phyloP scores from a whole-genome alignment of 2,329 filamentous ascomycete genomes.

The Sporothrix euskadiensis region DNA sequence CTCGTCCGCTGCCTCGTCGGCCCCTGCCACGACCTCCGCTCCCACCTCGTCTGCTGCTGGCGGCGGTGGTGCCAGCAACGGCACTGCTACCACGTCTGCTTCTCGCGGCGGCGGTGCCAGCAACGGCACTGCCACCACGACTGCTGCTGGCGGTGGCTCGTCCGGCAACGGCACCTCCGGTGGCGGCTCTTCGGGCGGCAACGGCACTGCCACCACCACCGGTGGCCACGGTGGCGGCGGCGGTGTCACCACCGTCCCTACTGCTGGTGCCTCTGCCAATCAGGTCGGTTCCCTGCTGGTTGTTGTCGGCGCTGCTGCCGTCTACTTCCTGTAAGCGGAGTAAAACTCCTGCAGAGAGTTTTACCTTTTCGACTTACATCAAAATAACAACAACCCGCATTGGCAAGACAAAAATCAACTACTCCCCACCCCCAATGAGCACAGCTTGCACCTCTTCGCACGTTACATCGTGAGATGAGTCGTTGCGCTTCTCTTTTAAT shows the following conservation, averaged over 20 bases:
- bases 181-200: neutral
- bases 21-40: neutral
- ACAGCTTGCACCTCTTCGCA: conserved; percentile 1
- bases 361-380: neutral
- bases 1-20: neutral
- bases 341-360: conserved; percentile 1
- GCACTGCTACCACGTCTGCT: neutral
- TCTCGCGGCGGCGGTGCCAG: neutral
- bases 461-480: neutral
- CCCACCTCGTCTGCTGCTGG: neutral
- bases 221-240: neutral
- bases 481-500: neutral
- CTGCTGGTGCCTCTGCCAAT: conserved; percentile 38
- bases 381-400: neutral
- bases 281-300: conserved; percentile 41
- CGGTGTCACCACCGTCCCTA: conserved; percentile 31
- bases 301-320: conserved; percentile 44
- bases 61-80: neutral
- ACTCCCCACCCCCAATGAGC: neutral
- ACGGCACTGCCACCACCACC: neutral
- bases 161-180: neutral
- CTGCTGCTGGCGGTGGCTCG: neutral
- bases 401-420: conserved; percentile 3
- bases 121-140: conserved; percentile 14
- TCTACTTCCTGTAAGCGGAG: conserved; percentile 45